Base-by-base conservation (phyloP, 306 rosid species). In the Glycine soja region DNA sequence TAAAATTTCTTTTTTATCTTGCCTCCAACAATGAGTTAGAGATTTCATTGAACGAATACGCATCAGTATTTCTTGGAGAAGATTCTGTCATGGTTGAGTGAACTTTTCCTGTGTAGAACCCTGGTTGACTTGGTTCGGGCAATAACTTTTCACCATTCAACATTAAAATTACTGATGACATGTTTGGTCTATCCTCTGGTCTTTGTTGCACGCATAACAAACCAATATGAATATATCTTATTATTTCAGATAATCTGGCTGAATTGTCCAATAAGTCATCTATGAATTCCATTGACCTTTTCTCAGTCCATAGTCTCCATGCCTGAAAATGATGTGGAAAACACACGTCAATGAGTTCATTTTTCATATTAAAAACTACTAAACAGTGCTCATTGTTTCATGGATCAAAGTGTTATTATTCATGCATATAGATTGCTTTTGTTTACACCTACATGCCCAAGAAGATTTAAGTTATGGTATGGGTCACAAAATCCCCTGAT, bases 361-460 rank as follows among this genome's bases (percentile, higher is more conserved):
- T 58, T 58, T 18, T 8, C 65, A 7, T 19, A 10, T 9, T 19
- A 58, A 19, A 58, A 57, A 2, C 11, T 56, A 56, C 30, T 2
- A 7, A 56, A 57, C 11, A 18, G 8, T 58, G 6, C 9, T 19
- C 36, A 19, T 5, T 58, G 6, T 58, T 58, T 58, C 65, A 59
- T 58, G 7, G n/a, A 10, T 14, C n/a, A 61, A 24, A 61, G 66
- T 19, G 36, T 19, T 59, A 59, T 59, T 24, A 38, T 38, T 38
- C 38, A 19, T 38, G 4, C 38, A 19, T 0, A 61, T 4, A 61
- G 3, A 1, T 10, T 61, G 6, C 7, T 11, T 24, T 0, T 24
- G 0, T 9, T 61, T 61, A 19, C 8, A 61, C 92, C 81, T 79
- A 89, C 90, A 47, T 89, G 38, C 14, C 87, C 82, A n/a, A 89